Evolutionary conservation across 257 asterid species (phyloP).

Genomic region (Primulina tabacum): DNA sequence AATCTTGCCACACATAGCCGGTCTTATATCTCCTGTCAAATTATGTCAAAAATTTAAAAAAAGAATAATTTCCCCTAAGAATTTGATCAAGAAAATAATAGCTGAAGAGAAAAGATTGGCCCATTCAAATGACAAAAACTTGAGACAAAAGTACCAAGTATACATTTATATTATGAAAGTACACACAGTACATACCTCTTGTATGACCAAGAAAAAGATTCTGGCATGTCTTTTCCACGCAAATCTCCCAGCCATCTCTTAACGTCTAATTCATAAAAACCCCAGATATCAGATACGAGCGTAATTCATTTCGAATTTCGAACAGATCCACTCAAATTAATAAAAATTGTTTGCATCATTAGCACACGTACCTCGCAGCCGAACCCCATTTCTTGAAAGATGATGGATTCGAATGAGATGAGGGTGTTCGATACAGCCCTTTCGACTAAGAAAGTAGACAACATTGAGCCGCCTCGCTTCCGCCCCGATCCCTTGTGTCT

Average conservation of each 20-base stretch:
- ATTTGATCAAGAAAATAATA: not conserved
- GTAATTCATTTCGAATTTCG: not conserved
- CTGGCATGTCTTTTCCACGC: conserved; percentile 84
- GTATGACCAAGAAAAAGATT: conserved; percentile 86
- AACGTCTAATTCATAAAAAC: conserved; percentile 40
- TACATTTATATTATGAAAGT: not conserved
- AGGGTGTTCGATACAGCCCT: conserved; percentile 74
- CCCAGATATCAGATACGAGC: not conserved
- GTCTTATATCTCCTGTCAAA: conserved; percentile 64
- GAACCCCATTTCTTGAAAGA: conserved; percentile 68
- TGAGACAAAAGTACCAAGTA: no score
- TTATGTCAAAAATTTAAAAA: not conserved
- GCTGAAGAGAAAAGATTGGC: not conserved
- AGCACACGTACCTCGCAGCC: conserved; percentile 46
- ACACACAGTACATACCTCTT: conserved; percentile 48
- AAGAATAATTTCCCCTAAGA: not conserved
- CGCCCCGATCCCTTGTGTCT: conserved; percentile 46
- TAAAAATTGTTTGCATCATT: no score
- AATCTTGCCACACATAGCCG: conserved; percentile 92
- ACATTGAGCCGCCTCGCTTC: conserved; percentile 78
- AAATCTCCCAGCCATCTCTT: conserved; percentile 88
- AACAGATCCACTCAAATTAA: not conserved
- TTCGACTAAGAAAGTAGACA: conserved; percentile 76
- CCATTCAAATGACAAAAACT: not conserved
- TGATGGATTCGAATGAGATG: conserved; percentile 86